Base-by-base conservation (phyloP, 805 yeast species). In the Lipomyces yamanashiensis region DNA sequence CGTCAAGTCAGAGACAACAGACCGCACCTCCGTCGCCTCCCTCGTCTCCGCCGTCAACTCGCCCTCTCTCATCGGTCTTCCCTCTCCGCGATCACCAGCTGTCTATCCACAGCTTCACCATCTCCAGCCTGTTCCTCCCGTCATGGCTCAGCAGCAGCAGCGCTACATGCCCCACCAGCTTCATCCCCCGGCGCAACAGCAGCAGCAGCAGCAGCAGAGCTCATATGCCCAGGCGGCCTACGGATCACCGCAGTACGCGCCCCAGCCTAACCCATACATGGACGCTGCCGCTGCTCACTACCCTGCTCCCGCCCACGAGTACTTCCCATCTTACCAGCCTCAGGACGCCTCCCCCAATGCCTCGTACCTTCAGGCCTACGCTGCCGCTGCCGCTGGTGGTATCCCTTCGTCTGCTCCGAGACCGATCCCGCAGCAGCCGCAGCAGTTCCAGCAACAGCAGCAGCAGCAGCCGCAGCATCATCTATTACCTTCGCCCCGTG, bases 11-110 rank as follows among this genome's bases (percentile, higher is more conserved):
- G 69, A 66, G 60, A 44, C 59, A 6, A 41, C 60, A 53, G 69
- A 63, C 51, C 59, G 67, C 52, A 59, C 69, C 9, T 66, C 69
- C 21, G 69, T 66, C 53, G 64, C 69, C 17, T 66, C 69, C n/a
- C 61, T 66, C 53, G 64, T 65, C 44, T 63, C 68, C 6, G 43
- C 64, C 33, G 64, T 63, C 45, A 39, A 51, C 54, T 65, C 68
- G 40, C 68, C 68, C n/a, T 63, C 67, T 8, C 54, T 63, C 37
- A 39, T 60, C 48, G 69, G 67, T n/a, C 64, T 63, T 36, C 69
- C 67, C n/a, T 63, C 67, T 2, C 67, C 69, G 19, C 56, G 67
- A 21, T 66, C 69, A 5, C 67, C 69, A 7, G 63, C 63, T 9
- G 50, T 41, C 51, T 54, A 37, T 15, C 58, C 63, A 17, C 52